Evolutionary conservation across 805 yeast genomes (phyloP).

Genomic region (Phaffomyces thermotolerans): DNA sequence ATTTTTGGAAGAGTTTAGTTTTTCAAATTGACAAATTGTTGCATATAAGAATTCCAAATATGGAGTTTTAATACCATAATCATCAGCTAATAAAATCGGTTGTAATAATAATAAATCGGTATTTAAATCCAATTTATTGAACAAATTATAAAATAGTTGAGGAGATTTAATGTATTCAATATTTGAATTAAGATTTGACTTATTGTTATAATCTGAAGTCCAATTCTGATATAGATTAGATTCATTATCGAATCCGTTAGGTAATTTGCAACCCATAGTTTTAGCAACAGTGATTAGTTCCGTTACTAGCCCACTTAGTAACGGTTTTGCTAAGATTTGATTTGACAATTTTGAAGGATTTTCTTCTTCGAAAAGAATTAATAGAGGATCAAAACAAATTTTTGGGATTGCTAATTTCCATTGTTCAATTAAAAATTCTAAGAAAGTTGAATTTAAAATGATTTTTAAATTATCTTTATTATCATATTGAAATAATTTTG

Average conservation of each 20-base stretch:
- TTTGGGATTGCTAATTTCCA: conserved; percentile 82
- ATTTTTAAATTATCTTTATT: conserved; percentile 41
- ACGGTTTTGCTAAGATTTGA: conserved; percentile 79
- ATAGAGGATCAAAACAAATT: conserved; percentile 69
- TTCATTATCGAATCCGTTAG: conserved; percentile 65
- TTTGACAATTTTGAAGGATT: conserved; percentile 49
- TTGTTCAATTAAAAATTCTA: conserved; percentile 63
- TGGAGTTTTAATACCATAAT: conserved; percentile 78
- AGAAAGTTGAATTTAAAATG: conserved; percentile 30
- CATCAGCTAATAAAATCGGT: conserved; percentile 88
- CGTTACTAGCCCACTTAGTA: conserved; percentile 68
- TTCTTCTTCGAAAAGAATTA: conserved; percentile 66
- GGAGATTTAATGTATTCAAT: conserved; percentile 41
- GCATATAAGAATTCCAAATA: conserved; percentile 85
- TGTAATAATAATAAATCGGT: conserved; percentile 74
- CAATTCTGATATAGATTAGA: conserved; percentile 47
- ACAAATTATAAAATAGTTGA: conserved; percentile 58
- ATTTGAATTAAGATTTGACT: conserved; percentile 1
- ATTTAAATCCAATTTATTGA: conserved; percentile 48
- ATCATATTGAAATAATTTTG: conserved; percentile 29
- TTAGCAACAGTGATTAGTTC: conserved; percentile 70
- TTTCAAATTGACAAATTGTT: conserved; percentile 53
- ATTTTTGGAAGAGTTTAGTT: conserved; percentile 19
- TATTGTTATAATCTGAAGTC: conserved; percentile 36
- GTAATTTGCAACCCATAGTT: conserved; percentile 69